Evolutionary conservation across 2,329 filamentous ascomycete species (phyloP).

Genomic region (Verticillium isaacii): DNA sequence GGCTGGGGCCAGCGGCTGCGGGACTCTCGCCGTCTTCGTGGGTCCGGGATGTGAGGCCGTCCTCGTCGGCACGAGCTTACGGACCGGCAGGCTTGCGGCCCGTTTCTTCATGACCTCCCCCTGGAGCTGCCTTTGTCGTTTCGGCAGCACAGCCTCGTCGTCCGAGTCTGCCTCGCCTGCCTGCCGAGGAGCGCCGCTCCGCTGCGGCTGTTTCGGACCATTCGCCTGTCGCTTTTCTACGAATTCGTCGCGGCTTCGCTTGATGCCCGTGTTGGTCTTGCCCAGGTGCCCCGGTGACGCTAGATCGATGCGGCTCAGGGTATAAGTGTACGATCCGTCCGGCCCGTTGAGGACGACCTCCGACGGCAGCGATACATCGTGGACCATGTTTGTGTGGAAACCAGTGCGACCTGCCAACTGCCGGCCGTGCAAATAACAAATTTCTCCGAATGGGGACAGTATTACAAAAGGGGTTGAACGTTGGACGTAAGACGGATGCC

Average conservation of each 20-base stretch:
- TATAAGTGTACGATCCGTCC: background rate
- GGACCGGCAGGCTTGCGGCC: background rate
- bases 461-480: too few relatives aligned
- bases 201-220: too few relatives aligned
- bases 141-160: too few relatives aligned
- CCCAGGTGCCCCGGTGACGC: background rate
- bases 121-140: background rate
- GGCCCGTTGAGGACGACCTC: background rate
- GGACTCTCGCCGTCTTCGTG: background rate
- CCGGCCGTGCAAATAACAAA: too few relatives aligned
- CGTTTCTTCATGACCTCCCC: background rate
- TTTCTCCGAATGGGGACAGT: too few relatives aligned
- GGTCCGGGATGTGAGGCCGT: background rate
- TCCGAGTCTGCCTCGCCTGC: too few relatives aligned
- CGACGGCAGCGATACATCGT: background rate
- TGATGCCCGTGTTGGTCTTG: background rate
- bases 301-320: background rate
- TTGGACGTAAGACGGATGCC: too few relatives aligned
- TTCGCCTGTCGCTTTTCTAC: too few relatives aligned
- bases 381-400: background rate
- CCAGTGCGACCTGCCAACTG: background rate
- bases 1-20: background rate
- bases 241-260: background rate
- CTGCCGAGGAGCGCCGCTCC: too few relatives aligned
- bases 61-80: background rate